A percentile compares a stretch with the other conserved stretches of the same genome.
Evolutionary conservation across 139 green algal species (phyloP).

Genomic region (Dunaliella sp.): DNA sequence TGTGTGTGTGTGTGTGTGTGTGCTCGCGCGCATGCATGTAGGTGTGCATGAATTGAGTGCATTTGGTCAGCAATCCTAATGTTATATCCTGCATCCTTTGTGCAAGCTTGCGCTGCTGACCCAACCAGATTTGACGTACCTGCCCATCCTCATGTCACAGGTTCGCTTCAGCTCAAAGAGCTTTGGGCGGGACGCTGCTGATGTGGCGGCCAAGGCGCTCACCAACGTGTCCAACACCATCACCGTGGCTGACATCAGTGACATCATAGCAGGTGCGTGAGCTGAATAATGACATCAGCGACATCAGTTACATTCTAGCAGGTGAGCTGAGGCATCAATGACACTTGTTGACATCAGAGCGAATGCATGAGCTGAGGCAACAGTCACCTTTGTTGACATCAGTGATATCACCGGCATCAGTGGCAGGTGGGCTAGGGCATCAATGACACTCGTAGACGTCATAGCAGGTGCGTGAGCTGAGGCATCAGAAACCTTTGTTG

Average conservation of each 20-base stretch:
- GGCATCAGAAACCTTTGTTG: too few species aligned
- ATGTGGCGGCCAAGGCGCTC: constrained; percentile 74
- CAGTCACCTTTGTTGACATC: neutral
- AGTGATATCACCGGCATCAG: neutral
- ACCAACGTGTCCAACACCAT: constrained; percentile 53
- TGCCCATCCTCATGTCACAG: too few species aligned
- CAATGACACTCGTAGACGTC: too few species aligned
- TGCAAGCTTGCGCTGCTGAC: too few species aligned
- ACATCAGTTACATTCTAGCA: neutral
- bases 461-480: too few species aligned
- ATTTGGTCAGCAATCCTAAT: neutral
- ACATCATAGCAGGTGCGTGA: constrained; percentile 82
- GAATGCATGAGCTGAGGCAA: neutral
- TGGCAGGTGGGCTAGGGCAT: too few species aligned
- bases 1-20: too few species aligned
- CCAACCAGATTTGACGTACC: too few species aligned
- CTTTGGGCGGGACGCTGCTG: constrained; percentile 79
- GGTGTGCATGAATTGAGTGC: too few species aligned
- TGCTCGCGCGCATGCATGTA: neutral
- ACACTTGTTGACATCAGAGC: constrained; percentile 5
- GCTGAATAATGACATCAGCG: too few species aligned
- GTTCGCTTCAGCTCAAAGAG: constrained; percentile 89
- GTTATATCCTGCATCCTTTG: neutral
- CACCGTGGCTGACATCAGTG: constrained; percentile 77
- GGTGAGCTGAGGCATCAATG: too few species aligned